Evolutionary conservation across 1,284 basidiomycete species (phyloP).

Genomic region (Rhodotorula sp.): DNA sequence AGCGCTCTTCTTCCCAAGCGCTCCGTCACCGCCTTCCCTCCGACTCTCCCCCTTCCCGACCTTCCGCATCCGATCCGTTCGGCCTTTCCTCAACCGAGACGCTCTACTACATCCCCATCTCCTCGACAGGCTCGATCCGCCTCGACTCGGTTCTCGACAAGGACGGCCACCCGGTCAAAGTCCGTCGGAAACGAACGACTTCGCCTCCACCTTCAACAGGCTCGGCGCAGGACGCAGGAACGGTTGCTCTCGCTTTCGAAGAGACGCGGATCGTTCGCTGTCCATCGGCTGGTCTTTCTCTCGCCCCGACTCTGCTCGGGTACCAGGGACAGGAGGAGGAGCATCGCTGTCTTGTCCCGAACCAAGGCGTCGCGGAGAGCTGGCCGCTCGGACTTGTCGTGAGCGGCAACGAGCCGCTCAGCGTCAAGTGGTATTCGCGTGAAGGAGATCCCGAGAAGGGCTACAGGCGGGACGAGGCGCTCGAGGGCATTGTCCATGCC

Average conservation of each 20-base stretch:
- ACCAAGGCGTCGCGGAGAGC: slow-evolving; percentile 1
- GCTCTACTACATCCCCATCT: slow-evolving; percentile 67
- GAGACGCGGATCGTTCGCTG: slow-evolving; percentile 77
- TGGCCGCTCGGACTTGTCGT: slow-evolving; percentile 28
- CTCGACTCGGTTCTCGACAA: slow-evolving; percentile 70
- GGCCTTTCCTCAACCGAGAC: slow-evolving; percentile 67
- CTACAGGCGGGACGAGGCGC: slow-evolving; percentile 15
- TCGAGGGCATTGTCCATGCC: slow-evolving; percentile 30
- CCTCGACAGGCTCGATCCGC: slow-evolving; percentile 66
- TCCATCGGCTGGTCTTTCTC: slow-evolving; percentile 65
- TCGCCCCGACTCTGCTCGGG: slow-evolving; percentile 34
- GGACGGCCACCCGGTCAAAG: slow-evolving; percentile 62
- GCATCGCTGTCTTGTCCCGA: slow-evolving; percentile 24
- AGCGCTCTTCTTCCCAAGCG: slow-evolving; percentile 45
- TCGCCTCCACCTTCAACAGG: background rate
- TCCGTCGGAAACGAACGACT: slow-evolving; percentile 48
- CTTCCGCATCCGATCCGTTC: slow-evolving; percentile 45
- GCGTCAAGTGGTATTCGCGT: slow-evolving; percentile 15
- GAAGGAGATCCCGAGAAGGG: slow-evolving; percentile 13
- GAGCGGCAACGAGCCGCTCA: slow-evolving; percentile 21
- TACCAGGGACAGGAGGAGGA: slow-evolving; percentile 10
- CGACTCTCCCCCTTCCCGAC: slow-evolving; percentile 32
- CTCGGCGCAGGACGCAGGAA: background rate
- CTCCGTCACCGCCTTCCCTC: slow-evolving; percentile 25
- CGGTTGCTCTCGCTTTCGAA: slow-evolving; percentile 50